Conservation (phyloP, 2,329 filamentous ascomycete genomes). For the Septoria linicola region DNA sequence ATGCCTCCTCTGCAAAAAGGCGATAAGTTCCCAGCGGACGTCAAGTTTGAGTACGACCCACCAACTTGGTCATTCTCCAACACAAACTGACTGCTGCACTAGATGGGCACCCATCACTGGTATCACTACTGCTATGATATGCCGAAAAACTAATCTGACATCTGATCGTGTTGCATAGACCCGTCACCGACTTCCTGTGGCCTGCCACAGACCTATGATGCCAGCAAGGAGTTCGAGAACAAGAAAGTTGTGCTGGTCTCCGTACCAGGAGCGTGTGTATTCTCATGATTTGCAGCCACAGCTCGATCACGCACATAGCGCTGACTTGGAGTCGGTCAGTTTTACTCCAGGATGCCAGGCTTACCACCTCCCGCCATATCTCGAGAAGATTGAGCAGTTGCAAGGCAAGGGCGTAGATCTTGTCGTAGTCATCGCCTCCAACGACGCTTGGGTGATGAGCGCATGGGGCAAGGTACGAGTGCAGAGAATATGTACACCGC, state of each 20-base stretch:
- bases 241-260: slow-evolving; percentile 72
- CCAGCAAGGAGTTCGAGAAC: slow-evolving; percentile 70
- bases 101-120: slow-evolving; percentile 76
- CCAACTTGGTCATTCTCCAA: slow-evolving; percentile 33
- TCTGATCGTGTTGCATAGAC: neutral
- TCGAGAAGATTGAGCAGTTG: slow-evolving; percentile 67
- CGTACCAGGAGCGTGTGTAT: slow-evolving; percentile 60
- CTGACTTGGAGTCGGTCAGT: too few species aligned
- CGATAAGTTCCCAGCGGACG: slow-evolving; percentile 76
- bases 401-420: slow-evolving; percentile 79
- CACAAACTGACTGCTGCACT: slow-evolving; percentile 9
- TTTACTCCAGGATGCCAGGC: slow-evolving; percentile 87
- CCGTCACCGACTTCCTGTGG: slow-evolving; percentile 72
- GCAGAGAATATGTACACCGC: neutral
- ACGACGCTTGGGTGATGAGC: slow-evolving; percentile 84
- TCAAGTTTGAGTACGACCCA: slow-evolving; percentile 65
- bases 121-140: neutral
- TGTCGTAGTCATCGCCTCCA: slow-evolving; percentile 77
- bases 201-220: slow-evolving; percentile 73
- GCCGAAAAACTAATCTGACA: neutral
- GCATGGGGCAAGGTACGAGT: slow-evolving; percentile 43
- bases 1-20: slow-evolving; percentile 66
- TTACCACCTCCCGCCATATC: slow-evolving; percentile 77
- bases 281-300: too few species aligned
- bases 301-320: too few species aligned